phyloP scores from a whole-genome alignment of 1,284 basidiomycete species.

The Fomes fomentarius region DNA sequence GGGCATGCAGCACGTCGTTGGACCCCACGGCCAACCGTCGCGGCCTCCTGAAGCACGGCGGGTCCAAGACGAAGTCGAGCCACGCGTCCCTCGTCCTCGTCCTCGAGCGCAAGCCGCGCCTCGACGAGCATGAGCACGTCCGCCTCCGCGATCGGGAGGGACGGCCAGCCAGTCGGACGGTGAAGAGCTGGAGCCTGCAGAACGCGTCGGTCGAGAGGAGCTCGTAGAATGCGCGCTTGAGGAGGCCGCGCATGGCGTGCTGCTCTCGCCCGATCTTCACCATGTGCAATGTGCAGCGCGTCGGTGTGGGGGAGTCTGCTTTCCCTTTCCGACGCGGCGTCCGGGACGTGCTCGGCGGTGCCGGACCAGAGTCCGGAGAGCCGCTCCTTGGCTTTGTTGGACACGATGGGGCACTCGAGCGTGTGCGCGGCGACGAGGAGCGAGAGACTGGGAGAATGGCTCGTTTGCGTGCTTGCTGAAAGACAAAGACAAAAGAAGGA shows the following conservation, averaged over 20 bases:
- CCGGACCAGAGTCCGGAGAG: neutral
- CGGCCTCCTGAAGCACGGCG: neutral
- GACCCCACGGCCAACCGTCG: no score
- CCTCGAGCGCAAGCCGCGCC: neutral
- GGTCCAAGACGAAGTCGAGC: neutral
- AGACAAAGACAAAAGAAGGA: no score
- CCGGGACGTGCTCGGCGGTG: neutral
- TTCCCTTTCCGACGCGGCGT: neutral
- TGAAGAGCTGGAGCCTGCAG: neutral
- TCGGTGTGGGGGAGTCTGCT: neutral
- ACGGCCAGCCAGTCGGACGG: no score
- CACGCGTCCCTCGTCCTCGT: neutral
- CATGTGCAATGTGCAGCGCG: neutral
- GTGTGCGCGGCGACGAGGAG: no score
- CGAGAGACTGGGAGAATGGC: no score
- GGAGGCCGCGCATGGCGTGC: neutral
- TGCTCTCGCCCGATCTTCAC: neutral
- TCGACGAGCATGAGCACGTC: neutral
- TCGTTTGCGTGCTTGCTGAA: no score
- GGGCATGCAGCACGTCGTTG: no score
- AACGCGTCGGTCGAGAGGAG: neutral
- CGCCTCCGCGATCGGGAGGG: no score
- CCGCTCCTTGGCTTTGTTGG: neutral
- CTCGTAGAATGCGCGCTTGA: constrained; percentile 1
- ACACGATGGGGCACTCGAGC: no score